Percentiles rank a stretch among this genome's conserved stretches.
phyloP scores from a whole-genome alignment of 1,284 basidiomycete species.

The Bjerkandera adusta region DNA sequence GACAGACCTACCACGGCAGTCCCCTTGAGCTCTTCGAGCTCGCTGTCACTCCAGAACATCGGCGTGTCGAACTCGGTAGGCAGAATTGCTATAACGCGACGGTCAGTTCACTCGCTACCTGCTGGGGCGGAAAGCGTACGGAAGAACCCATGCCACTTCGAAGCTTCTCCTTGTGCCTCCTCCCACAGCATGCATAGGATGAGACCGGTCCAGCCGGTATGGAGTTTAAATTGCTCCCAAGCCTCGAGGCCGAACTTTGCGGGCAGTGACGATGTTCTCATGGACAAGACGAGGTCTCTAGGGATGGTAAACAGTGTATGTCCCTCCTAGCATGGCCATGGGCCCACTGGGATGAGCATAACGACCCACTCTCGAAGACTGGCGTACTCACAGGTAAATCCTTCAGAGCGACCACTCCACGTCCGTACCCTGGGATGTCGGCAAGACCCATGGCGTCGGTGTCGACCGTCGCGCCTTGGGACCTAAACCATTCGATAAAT shows the following conservation, averaged over 20 bases:
- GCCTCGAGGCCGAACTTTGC: constrained; percentile 50
- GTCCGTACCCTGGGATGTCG: constrained; percentile 56
- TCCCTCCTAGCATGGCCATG: constrained; percentile 48
- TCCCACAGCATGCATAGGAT: constrained; percentile 98
- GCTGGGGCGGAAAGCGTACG: constrained; percentile 43
- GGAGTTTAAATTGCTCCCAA: constrained; percentile 61
- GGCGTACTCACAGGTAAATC: constrained; percentile 62
- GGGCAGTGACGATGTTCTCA: constrained; percentile 70
- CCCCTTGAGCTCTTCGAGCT: constrained; percentile 77
- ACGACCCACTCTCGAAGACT: neutral
- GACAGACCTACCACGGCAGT: constrained; percentile 83
- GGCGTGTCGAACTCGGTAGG: constrained; percentile 84
- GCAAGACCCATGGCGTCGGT: constrained; percentile 37
- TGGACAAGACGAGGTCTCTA: constrained; percentile 74
- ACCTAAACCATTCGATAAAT: constrained; percentile 16
- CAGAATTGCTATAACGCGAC: constrained; percentile 50
- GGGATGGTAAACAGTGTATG: constrained; percentile 85
- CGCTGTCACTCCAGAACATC: constrained; percentile 89
- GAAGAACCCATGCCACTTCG: constrained; percentile 71
- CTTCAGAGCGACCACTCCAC: constrained; percentile 68
- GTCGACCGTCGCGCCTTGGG: constrained; percentile 15
- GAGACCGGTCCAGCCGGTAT: constrained; percentile 82
- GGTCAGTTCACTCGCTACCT: neutral
- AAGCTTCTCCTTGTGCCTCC: constrained; percentile 52
- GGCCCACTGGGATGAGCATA: neutral